Percentiles rank a stretch among this genome's conserved stretches.
Evolutionary conservation across 495 filamentous ascomycete species (phyloP).

Genomic region (Podospora conica): DNA sequence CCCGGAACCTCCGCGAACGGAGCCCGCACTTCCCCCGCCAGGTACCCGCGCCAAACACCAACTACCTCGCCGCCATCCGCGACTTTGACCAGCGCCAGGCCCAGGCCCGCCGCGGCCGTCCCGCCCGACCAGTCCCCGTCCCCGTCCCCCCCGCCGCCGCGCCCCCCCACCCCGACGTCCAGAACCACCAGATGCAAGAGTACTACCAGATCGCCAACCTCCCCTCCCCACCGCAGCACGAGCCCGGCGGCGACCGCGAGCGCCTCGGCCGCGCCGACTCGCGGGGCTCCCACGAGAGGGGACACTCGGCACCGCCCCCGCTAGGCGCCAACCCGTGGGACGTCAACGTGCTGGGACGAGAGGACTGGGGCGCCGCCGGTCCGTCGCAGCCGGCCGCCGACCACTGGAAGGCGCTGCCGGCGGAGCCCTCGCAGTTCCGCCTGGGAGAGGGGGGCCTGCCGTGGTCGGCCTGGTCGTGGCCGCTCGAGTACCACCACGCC

Average conservation of each 20-base stretch:
- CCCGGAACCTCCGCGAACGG: slow-evolving; percentile 34
- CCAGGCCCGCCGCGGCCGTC: slow-evolving; percentile 16
- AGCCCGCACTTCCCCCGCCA: slow-evolving; percentile 37
- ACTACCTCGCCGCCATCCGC: slow-evolving; percentile 33
- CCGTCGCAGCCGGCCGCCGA: slow-evolving; percentile 8
- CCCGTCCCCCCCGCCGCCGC: slow-evolving; percentile 10
- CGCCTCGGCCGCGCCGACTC: slow-evolving; percentile 26
- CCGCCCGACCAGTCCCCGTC: neutral
- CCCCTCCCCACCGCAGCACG: slow-evolving; percentile 10
- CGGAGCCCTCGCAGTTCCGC: slow-evolving; percentile 35
- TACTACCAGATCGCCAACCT: slow-evolving; percentile 21
- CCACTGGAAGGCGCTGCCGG: slow-evolving; percentile 34
- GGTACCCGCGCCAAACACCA: slow-evolving; percentile 37
- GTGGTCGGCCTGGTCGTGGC: slow-evolving; percentile 38
- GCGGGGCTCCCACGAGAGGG: slow-evolving; percentile 31
- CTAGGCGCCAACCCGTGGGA: slow-evolving; percentile 41
- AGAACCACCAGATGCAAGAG: slow-evolving; percentile 28
- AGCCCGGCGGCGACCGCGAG: slow-evolving; percentile 17
- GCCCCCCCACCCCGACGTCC: neutral
- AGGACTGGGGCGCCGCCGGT: neutral
- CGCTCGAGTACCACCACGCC: slow-evolving; percentile 23
- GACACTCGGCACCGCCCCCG: slow-evolving; percentile 40
- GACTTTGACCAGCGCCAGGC: slow-evolving; percentile 28
- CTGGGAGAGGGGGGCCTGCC: slow-evolving; percentile 41
- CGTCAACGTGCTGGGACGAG: slow-evolving; percentile 14